These are phyloP conservation scores for Kurtzmaniella quercitrusa DNA, from an alignment of 1,139 yeast species.

Conservation along the genomic window DNA sequence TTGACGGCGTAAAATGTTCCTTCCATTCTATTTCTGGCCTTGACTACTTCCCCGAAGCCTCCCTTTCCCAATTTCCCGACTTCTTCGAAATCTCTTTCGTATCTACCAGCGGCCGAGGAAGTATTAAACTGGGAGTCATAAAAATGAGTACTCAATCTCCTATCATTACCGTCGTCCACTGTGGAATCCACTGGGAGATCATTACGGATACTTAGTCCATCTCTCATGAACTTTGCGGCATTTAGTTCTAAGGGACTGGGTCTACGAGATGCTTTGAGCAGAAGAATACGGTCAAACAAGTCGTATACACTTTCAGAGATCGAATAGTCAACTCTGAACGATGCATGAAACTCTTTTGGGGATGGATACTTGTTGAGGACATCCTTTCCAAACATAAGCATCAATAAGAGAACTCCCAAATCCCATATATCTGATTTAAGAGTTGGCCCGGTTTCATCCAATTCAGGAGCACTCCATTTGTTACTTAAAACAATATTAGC, in stretches of 20 bases:
- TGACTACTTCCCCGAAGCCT: constrained; percentile 96
- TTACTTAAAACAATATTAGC: neutral
- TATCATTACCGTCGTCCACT: neutral
- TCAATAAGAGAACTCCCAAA: constrained; percentile 73
- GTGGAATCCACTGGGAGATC: neutral
- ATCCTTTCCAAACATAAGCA: constrained; percentile 59
- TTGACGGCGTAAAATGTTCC: constrained; percentile 95
- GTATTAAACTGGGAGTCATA: constrained; percentile 1
- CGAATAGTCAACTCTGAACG: constrained; percentile 30
- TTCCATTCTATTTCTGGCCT: constrained; percentile 87
- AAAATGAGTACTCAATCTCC: constrained; percentile 5
- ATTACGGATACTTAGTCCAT: constrained; percentile 42
- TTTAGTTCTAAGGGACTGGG: constrained; percentile 80
- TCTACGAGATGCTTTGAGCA: constrained; percentile 62
- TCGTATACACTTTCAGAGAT: constrained; percentile 49
- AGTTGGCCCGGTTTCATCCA: constrained; percentile 47
- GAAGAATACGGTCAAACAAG: constrained; percentile 63
- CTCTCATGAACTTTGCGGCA: constrained; percentile 76
- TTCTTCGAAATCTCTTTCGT: constrained; percentile 80
- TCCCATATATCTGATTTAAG: constrained; percentile 92
- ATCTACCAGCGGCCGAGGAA: constrained; percentile 21
- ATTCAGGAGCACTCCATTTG: constrained; percentile 79
- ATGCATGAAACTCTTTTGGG: constrained; percentile 59
- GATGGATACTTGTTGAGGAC: constrained; percentile 44
- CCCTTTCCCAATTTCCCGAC: constrained; percentile 91